Percentiles rank a stretch among this genome's conserved stretches.
These are phyloP conservation scores for Angomonas deanei DNA, from an alignment of 208 protist species.

Conservation along the genomic window DNA sequence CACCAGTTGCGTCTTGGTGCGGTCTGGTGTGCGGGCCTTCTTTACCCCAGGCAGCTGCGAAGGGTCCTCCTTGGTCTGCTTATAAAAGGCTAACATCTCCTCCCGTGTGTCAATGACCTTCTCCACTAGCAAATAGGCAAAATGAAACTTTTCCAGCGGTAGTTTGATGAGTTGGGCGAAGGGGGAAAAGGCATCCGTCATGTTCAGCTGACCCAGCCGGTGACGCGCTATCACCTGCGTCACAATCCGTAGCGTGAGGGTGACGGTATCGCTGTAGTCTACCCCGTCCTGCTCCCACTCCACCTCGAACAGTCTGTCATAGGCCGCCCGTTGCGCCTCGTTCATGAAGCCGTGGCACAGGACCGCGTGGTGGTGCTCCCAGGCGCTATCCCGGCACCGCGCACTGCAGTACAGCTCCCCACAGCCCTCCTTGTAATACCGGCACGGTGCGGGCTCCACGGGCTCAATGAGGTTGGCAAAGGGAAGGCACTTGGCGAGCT, in stretches of 20 bases:
- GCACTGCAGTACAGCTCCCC: slow-evolving; percentile 45
- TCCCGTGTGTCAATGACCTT: slow-evolving; percentile 5
- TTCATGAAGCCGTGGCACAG: slow-evolving; percentile 43
- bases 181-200: slow-evolving; percentile 29
- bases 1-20: slow-evolving; percentile 32
- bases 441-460: slow-evolving; percentile 22
- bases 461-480: slow-evolving; percentile 20
- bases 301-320: slow-evolving; percentile 23
- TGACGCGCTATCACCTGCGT: slow-evolving; percentile 31
- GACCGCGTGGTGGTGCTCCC: slow-evolving; percentile 32
- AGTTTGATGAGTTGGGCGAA: slow-evolving; percentile 49
- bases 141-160: slow-evolving; percentile 41
- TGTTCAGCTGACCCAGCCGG: slow-evolving; percentile 19
- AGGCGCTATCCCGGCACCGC: slow-evolving; percentile 43
- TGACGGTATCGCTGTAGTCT: slow-evolving; percentile 67
- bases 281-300: slow-evolving; percentile 61
- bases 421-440: slow-evolving; percentile 36
- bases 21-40: neutral
- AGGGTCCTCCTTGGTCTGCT: slow-evolving; percentile 17
- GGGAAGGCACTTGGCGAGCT: slow-evolving; percentile 23
- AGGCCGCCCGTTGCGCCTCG: slow-evolving; percentile 22
- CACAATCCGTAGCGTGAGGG: slow-evolving; percentile 47
- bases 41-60: slow-evolving; percentile 11
- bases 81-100: slow-evolving; percentile 5
- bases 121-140: slow-evolving; percentile 50